phyloP scores from a whole-genome alignment of 75 land plant species.

The Selaginella moellendorffii region DNA sequence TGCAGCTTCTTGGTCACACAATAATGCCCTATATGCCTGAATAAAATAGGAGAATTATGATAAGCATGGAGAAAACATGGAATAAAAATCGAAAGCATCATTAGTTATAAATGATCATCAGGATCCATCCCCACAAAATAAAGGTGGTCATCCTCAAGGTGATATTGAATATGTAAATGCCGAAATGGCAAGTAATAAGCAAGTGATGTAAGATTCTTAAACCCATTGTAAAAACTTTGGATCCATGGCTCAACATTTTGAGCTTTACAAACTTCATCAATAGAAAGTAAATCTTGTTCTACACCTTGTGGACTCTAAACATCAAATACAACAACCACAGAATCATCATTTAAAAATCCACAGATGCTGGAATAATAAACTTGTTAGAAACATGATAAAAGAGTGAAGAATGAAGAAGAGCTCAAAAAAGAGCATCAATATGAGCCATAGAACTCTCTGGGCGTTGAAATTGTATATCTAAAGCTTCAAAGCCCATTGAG shows the following conservation, averaged over 20 bases:
- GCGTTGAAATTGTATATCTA: not conserved
- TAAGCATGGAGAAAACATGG: not conserved
- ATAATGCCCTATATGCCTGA: not conserved
- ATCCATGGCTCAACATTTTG: not conserved
- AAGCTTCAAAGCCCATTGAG: not conserved
- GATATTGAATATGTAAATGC: not conserved
- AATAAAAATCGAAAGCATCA: not conserved
- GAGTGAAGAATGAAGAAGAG: not conserved
- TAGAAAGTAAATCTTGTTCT: not conserved
- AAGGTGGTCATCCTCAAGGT: not conserved
- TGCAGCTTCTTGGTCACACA: not conserved
- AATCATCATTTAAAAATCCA: not conserved
- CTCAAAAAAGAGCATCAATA: not conserved
- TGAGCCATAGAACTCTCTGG: not conserved
- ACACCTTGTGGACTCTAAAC: not conserved
- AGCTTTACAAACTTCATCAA: not conserved
- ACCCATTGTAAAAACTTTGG: not conserved
- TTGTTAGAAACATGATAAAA: not conserved
- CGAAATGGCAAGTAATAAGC: too few relatives aligned
- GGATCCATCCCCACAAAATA: too few relatives aligned
- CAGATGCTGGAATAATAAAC: not conserved
- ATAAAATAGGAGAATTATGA: not conserved
- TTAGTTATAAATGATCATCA: not conserved
- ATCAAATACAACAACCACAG: not conserved
- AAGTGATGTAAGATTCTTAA: not conserved